Base-by-base conservation (phyloP, 1,139 yeast genomes). In the Pichia cactophila region DNA sequence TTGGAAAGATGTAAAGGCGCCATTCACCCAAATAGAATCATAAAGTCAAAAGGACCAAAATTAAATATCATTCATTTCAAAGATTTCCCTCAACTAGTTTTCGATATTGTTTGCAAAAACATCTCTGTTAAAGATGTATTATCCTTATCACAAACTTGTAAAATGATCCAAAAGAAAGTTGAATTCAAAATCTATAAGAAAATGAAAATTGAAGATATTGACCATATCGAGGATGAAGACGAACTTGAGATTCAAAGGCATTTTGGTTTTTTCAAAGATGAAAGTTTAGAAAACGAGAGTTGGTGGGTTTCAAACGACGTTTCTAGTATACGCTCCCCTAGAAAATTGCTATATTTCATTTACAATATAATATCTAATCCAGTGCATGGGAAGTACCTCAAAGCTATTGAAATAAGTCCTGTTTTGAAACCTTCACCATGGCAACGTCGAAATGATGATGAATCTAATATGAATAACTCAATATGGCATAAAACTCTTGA, bases 171-270 rank as follows among this genome's bases (percentile, higher is more conserved):
- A 33, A 33, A 26, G 7, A 49, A 47, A 33, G 48, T 50, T n/a
- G 49, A 48, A 10, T 26, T 17, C 2, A 31, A 43, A 26, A 41
- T 54, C 5, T 54, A 54, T 17, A 44, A 42, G 14, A 44, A 53
- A 26, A 36, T 54, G 33, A 40, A 50, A 28, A 51, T 54, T 20
- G 23, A 46, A 23, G 56, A 53, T 33, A 46, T 46, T 23, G 49
- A 49, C 23, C 49, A 46, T 12, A 45, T 47, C 4, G 47, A 41
- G 5, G 56, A 53, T 33, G 49, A 49, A 29, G 57, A 54, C 41
- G 57, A 54, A 39, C 28, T 53, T 10, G 43, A 53, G n/a, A 54
- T 54, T 17, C 57, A 54, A 26, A 47, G 47, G 26, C 57, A 54
- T 44, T 50, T 50, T 39, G 50, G 54, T 26, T 40, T 20, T 20